Evolutionary conservation across 78 protist species (phyloP).

Genomic region (Chrysochromulina tobinii): DNA sequence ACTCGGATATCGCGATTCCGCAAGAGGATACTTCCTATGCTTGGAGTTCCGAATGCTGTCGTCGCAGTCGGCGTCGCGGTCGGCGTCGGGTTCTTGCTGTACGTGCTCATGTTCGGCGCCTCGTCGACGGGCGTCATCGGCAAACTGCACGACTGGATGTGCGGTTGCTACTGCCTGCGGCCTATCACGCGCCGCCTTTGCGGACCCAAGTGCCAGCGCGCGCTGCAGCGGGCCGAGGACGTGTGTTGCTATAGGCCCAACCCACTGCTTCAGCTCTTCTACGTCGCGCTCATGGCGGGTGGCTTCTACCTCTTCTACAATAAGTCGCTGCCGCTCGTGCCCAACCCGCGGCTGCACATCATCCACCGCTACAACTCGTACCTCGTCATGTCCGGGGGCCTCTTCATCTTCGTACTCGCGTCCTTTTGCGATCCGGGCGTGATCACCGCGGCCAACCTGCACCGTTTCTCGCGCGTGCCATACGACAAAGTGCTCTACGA

Average conservation of each 20-base stretch:
- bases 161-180: neutral
- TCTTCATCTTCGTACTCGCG: neutral
- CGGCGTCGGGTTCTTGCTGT: neutral
- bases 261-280: slow-evolving; percentile 11
- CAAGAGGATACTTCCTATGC: no score
- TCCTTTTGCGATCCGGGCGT: neutral
- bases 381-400: neutral
- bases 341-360: neutral
- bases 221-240: neutral
- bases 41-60: neutral
- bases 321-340: neutral
- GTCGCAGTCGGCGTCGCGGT: neutral
- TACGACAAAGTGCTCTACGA: neutral
- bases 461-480: neutral
- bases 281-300: neutral
- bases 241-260: neutral
- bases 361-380: neutral
- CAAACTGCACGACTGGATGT: neutral
- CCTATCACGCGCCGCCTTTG: neutral
- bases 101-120: neutral
- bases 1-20: no score
- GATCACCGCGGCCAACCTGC: neutral
- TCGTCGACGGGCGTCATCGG: neutral
- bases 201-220: neutral
- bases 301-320: neutral